Evolutionary conservation across 2,329 filamentous ascomycete genomes (phyloP).

Genomic region (Aspergillus fischeri): DNA sequence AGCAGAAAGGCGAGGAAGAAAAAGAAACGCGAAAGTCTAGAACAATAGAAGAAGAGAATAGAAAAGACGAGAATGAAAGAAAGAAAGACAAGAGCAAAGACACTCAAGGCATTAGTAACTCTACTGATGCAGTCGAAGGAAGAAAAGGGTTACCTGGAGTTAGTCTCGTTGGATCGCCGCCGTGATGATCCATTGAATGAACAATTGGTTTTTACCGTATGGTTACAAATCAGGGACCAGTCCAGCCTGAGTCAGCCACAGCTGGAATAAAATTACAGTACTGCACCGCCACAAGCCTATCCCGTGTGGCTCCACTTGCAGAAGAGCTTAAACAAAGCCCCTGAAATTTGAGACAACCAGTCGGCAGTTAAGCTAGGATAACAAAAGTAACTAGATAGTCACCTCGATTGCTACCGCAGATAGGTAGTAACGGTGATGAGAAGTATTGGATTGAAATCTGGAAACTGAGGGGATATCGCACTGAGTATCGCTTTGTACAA

Average conservation of each 20-base stretch:
- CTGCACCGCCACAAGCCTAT: constrained; percentile 17
- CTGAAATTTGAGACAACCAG: constrained; percentile 11
- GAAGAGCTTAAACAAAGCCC: constrained; percentile 17
- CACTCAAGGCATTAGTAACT: constrained; percentile 8
- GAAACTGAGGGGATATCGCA: neutral
- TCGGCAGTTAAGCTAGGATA: neutral
- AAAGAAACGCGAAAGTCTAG: neutral
- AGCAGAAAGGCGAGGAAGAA: neutral
- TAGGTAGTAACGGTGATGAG: neutral
- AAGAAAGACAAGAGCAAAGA: constrained; percentile 9
- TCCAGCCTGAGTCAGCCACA: neutral
- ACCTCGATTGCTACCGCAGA: neutral
- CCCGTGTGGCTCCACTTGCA: constrained; percentile 14
- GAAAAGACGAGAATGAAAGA: neutral
- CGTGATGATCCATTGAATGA: neutral
- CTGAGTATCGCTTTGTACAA: neutral
- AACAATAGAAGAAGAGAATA: neutral
- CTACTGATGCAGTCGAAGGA: neutral
- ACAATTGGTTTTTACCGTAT: neutral
- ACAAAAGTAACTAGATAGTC: neutral
- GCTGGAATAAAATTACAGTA: constrained; percentile 5
- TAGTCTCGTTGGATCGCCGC: neutral
- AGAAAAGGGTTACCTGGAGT: neutral
- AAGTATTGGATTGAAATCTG: neutral
- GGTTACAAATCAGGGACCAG: neutral